phyloP scores from a whole-genome alignment of 805 yeast genomes.

The Candida quercuum region DNA sequence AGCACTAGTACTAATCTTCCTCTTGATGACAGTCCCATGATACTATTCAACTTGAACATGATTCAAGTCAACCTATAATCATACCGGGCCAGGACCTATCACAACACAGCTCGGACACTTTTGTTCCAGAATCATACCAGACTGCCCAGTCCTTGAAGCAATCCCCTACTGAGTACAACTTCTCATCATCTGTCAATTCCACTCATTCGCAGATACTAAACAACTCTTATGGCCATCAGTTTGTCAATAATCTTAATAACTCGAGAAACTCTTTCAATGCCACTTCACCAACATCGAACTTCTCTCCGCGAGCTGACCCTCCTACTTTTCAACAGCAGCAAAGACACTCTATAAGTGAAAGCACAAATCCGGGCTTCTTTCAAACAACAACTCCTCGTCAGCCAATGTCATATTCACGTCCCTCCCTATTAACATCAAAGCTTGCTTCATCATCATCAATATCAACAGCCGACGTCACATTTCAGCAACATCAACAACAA shows the following conservation, averaged over 20 bases:
- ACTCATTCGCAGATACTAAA: slow-evolving; percentile 15
- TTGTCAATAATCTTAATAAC: slow-evolving; percentile 14
- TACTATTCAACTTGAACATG: slow-evolving; percentile 10
- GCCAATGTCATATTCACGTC: slow-evolving; percentile 11
- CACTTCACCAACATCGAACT: slow-evolving; percentile 18
- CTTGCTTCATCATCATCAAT: slow-evolving; percentile 22
- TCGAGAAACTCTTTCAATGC: slow-evolving; percentile 16
- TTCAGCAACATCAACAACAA: slow-evolving; percentile 6
- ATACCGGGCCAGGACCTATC: slow-evolving; percentile 25
- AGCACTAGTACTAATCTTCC: not conserved
- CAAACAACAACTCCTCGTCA: slow-evolving; percentile 10
- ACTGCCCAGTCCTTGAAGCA: slow-evolving; percentile 22
- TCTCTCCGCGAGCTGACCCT: slow-evolving; percentile 24
- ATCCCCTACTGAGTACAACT: slow-evolving; percentile 17
- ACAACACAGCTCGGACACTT: slow-evolving; percentile 6
- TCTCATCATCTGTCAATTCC: slow-evolving; percentile 22
- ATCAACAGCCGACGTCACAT: slow-evolving; percentile 2
- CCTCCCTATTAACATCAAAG: slow-evolving; percentile 28
- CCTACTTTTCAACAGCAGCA: slow-evolving; percentile 11
- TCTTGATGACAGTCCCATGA: slow-evolving; percentile 9
- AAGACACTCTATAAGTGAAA: slow-evolving; percentile 14
- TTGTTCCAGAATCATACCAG: slow-evolving; percentile 22
- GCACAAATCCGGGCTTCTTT: slow-evolving; percentile 1
- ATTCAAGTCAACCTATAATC: slow-evolving; percentile 24
- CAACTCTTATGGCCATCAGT: slow-evolving; percentile 17